Evolutionary conservation across 1,284 basidiomycete genomes (phyloP).

Genomic region (Puccinia horiana): DNA sequence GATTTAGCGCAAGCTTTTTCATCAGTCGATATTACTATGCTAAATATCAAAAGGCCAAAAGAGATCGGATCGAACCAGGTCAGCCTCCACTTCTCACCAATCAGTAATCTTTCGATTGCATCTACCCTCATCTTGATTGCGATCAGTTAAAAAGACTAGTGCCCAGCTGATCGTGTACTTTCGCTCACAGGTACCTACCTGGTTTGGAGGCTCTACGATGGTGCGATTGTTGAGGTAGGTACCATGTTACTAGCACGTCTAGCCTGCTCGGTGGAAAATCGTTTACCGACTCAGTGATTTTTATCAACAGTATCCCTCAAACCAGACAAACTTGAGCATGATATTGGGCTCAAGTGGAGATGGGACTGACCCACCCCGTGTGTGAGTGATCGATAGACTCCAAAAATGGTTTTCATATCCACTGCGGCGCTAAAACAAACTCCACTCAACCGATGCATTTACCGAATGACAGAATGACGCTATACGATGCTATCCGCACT

Average conservation of each 20-base stretch:
- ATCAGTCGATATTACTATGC: constrained; percentile 46
- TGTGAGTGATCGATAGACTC: constrained; percentile 10
- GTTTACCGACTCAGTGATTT: constrained; percentile 53
- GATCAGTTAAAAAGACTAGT: neutral
- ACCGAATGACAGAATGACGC: constrained; percentile 55
- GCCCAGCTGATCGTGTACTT: neutral
- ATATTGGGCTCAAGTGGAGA: constrained; percentile 42
- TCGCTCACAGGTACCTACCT: constrained; percentile 53
- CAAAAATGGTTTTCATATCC: neutral
- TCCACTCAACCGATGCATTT: neutral
- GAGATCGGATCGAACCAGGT: constrained; percentile 42
- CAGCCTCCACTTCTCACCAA: neutral
- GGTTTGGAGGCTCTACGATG: constrained; percentile 57
- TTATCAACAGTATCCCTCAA: constrained; percentile 43
- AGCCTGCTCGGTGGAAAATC: constrained; percentile 51
- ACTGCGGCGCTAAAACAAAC: neutral
- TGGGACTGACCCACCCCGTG: constrained; percentile 44
- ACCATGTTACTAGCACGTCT: constrained; percentile 51
- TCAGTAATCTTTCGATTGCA: neutral
- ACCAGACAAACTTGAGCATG: constrained; percentile 45
- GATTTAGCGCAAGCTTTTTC: constrained; percentile 41
- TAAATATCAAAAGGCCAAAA: constrained; percentile 43
- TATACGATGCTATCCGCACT: constrained; percentile 59
- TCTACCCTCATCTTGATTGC: neutral
- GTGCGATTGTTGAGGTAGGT: constrained; percentile 56